Evolutionary conservation across 495 filamentous ascomycete genomes (phyloP), one percentile per base, ranked within the genome.

Genomic region (Xylaria sp.): DNA sequence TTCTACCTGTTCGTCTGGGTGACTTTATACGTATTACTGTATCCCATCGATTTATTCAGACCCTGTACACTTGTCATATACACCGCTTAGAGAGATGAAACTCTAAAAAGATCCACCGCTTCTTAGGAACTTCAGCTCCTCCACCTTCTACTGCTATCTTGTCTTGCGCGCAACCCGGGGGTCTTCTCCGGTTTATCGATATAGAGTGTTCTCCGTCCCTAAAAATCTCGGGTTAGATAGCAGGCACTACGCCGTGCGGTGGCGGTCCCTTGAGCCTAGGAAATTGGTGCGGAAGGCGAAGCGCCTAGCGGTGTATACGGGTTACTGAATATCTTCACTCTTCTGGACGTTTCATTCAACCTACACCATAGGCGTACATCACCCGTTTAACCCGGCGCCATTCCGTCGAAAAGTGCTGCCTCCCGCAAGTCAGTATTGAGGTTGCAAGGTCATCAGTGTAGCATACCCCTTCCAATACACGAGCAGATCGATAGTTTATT

Each of bases 1-100:
- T 75, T 67, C 67, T 67, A 73, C 63, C 53, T 72, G 55, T 50
- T 61, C 52, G 41, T 68, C 69, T 70, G 67, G 73, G 63, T 71
- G 46, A 59, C 50, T 62, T 46, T 35, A 37, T 64, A 64, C 68
- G 33, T 70, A 55, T 53, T 46, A 57, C 61, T 55, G 40, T 59
- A 65, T 58, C 19, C 26, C 29, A 19, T 59, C 29, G 69, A 71
- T 71, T 61, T 66, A 35, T 31, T 44, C 46, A 40, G 7, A 40
- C 5, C 40, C 31, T 65, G 59, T 70, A 65, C 43, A 21, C 41
- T 44, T 41, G 29, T 29, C 33, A 57, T 70, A 44, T 64, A 57
- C 50, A 57, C 61, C 46, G 33, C 21, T 26, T 67, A 67, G 26
- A 31, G 40, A 58, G 17, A 59, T 26, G 53, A 68, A 61, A 68